Base-by-base conservation (phyloP, 2,329 filamentous ascomycete genomes). In the Alternaria brassicae region DNA sequence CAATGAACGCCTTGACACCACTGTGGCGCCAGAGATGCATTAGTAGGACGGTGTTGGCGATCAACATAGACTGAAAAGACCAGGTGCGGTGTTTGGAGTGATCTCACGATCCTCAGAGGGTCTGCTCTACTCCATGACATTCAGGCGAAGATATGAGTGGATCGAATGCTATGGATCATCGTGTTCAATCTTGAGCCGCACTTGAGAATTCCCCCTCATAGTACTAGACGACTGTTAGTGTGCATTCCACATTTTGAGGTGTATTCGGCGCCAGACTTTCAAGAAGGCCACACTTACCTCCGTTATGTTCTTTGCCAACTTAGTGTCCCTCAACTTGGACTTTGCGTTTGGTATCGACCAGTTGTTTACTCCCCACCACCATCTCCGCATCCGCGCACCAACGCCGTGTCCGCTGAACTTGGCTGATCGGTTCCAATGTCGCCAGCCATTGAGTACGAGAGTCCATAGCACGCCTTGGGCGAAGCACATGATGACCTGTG, bases 281-380 rank as follows among this genome's bases (percentile, higher is more conserved):
- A 75, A 59, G 56, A 76, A 76, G 61, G 62, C 69, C 56, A 48
- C 56, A 76, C 72, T 72, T 66, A 78, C 77, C 66, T 78, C 75
- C 58, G 71, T 68, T 13, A 74, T 70, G 19, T 75, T 72, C 47
- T 69, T 72, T 6, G 75, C 74, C 55, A 77, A 48, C 57, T 72
- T 76, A 42, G 68, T 65, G 53, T 76, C 62, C 48, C 60, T 70
- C 57, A 77, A 42, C 47, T 58, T 66, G 21, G 60, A 58, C 37
- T 60, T 66, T 25, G 63, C 47, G 15, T 58, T 62, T 10, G 75
- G 76, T 51, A 77, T 62, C 25, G 51, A 83, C 95, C 95, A 98
- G 72, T 96, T 92, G 74, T 98, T 98, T 17, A 96, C 91, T 21
- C 86, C 87, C 82, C 92, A 97, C 94, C 95, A 99, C 95, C 94